Evolutionary conservation across 306 rosid genomes (phyloP), one percentile per base, ranked within the genome.

Genomic region (Ziziphus jujuba): DNA sequence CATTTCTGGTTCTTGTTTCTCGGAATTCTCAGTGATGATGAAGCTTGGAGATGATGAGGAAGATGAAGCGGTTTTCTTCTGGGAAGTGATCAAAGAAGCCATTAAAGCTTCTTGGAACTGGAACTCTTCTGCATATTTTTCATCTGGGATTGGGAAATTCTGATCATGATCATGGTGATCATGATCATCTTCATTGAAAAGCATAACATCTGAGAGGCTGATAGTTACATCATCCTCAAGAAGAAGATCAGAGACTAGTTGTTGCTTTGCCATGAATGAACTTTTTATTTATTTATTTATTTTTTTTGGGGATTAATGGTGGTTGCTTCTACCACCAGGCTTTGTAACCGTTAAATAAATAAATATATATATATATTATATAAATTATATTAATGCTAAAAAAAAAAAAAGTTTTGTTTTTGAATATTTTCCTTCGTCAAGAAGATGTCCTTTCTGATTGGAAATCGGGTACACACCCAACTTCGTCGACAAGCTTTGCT

Each of bases 61-160:
- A 16, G 56, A 17, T 6, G 31, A 28, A 9, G 21, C 9, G n/a
- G 61, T 15, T 6, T 25, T 22, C 36, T 17, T 25, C 70, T 48
- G 71, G 13, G 70, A 48, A 57, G 63, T 19, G 51, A 33, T 52
- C 19, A 69, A 5, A 0, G 83, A 76, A 15, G 77, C 57, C 60
- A 80, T 33, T 5, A 87, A 66, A 22, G 72, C 71, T 51, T 87
- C 88, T 48, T 82, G 87, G 0, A 86, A 49, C 76, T 86, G 91
- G 33, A 86, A 62, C 17, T 73, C 76, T 66, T 79, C 24, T 4
- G 89, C 89, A 40, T 56, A 81, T 9, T 55, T 69, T 16, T 62
- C 70, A 50, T 87, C 87, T 9, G 71, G 69, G 1, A 81, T 20
- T 5, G 65, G 65, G 20, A 23, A 2, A 7, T n/a, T n/a, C 2